Conservation (phyloP, 305 asterid genomes). For the Rubia tinctorum region DNA sequence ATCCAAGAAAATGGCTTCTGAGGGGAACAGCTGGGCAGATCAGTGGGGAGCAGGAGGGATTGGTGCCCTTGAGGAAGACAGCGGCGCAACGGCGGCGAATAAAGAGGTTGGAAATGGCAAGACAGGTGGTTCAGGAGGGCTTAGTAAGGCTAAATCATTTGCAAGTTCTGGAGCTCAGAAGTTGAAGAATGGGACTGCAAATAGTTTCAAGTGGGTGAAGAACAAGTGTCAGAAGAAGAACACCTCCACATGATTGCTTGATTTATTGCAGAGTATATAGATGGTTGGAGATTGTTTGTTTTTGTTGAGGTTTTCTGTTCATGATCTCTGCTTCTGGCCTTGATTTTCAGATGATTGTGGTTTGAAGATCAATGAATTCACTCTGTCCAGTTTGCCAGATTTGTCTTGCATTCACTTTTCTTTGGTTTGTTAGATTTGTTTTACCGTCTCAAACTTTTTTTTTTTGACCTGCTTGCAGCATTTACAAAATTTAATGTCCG, state of each 20-base stretch:
- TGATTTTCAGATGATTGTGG: not conserved
- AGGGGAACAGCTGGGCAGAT: conserved; percentile 91
- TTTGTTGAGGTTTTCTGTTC: not conserved
- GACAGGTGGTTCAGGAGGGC: conserved; percentile 52
- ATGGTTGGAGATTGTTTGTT: not conserved
- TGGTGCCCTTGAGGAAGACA: conserved; percentile 53
- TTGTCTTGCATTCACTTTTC: too few relatives aligned
- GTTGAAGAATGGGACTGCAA: conserved; percentile 62
- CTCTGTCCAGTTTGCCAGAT: not conserved
- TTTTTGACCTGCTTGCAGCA: too few relatives aligned
- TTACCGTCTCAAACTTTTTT: too few relatives aligned
- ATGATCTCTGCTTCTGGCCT: not conserved
- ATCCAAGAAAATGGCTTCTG: conserved; percentile 45
- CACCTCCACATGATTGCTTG: conserved; percentile 15
- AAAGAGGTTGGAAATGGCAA: conserved; percentile 38
- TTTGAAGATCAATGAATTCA: not conserved
- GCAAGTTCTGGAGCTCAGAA: conserved; percentile 56
- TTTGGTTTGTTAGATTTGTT: too few relatives aligned
- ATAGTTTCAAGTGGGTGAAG: conserved; percentile 67
- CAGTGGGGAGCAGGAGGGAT: conserved; percentile 93
- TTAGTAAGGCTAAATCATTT: conserved; percentile 63
- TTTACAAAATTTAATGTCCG: too few relatives aligned
- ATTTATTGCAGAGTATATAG: not conserved
- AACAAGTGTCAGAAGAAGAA: conserved; percentile 63
- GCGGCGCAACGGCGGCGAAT: conserved; percentile 30